Percentiles rank a stretch among this genome's conserved stretches.
phyloP scores from a whole-genome alignment of 768 basidiomycete genomes.

The Coprinopsis marcescibilis region DNA sequence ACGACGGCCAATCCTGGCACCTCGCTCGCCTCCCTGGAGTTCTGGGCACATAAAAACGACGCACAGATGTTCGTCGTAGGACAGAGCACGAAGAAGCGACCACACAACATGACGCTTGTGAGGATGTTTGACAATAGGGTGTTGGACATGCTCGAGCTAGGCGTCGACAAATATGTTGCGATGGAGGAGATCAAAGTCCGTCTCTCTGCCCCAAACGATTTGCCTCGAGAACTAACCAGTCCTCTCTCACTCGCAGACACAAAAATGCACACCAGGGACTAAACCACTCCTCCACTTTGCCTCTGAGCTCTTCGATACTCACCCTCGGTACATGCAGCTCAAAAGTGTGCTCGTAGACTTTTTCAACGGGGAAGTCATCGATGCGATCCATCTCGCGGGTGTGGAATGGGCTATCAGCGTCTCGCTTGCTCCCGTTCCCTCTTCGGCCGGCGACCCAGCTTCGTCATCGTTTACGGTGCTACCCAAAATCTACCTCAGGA shows the following conservation, averaged over 20 bases:
- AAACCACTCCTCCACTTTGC: conserved; percentile 95
- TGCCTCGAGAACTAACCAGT: background rate
- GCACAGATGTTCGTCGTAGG: conserved; percentile 88
- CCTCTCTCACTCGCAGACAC: conserved; percentile 48
- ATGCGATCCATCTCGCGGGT: conserved; percentile 77
- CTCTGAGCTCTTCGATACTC: conserved; percentile 90
- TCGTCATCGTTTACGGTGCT: conserved; percentile 39
- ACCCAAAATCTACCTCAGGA: conserved; percentile 84
- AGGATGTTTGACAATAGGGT: conserved; percentile 82
- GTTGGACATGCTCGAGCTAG: conserved; percentile 93
- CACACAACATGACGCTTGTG: conserved; percentile 78
- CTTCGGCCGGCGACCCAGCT: conserved; percentile 24
- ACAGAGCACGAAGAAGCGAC: conserved; percentile 91
- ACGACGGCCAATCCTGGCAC: conserved; percentile 7
- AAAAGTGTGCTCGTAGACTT: conserved; percentile 89
- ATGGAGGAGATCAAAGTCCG: conserved; percentile 84
- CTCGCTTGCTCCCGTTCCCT: conserved; percentile 60
- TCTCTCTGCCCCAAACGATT: conserved; percentile 6
- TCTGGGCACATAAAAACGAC: conserved; percentile 93
- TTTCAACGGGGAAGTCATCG: conserved; percentile 84
- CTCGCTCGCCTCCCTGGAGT: conserved; percentile 61
- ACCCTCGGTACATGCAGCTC: conserved; percentile 86
- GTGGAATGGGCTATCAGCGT: conserved; percentile 87
- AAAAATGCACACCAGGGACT: conserved; percentile 84
- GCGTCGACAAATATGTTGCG: conserved; percentile 72